These are phyloP conservation scores for Cladophialophora yegresii DNA, from an alignment of 2,329 filamentous ascomycete genomes.

Conservation along the genomic window DNA sequence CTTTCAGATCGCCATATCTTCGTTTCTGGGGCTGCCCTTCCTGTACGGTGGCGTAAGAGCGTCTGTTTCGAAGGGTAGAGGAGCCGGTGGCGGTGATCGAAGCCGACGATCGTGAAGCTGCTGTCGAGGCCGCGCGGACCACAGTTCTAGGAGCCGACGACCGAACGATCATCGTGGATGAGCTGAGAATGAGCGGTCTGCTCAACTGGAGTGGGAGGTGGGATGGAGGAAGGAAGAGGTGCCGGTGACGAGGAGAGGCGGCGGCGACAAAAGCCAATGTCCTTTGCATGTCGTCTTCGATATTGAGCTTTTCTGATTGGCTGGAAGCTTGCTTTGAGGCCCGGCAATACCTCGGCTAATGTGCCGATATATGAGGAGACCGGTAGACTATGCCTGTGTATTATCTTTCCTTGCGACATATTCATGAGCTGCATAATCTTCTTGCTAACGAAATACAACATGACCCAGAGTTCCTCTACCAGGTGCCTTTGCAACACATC, in stretches of 20 bases:
- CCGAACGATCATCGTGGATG: conserved; percentile 35
- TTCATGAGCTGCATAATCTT: neutral
- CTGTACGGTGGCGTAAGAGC: conserved; percentile 79
- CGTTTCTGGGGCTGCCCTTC: conserved; percentile 68
- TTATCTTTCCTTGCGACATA: neutral
- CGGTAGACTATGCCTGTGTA: neutral
- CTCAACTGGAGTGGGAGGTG: conserved; percentile 8
- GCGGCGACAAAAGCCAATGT: conserved; percentile 12
- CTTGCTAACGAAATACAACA: neutral
- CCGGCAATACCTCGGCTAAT: conserved; percentile 13
- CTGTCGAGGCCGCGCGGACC: conserved; percentile 35
- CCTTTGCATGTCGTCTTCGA: conserved; percentile 16
- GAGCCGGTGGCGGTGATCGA: conserved; percentile 35
- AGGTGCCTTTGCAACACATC: neutral
- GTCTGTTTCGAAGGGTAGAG: conserved; percentile 51
- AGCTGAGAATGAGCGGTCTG: conserved; percentile 1
- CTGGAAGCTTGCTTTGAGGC: conserved; percentile 3
- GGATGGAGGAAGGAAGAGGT: neutral
- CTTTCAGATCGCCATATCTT: conserved; percentile 82
- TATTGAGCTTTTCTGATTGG: conserved; percentile 26
- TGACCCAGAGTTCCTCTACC: neutral
- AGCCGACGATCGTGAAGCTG: conserved; percentile 52
- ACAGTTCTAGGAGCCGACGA: conserved; percentile 40
- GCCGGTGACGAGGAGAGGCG: neutral
- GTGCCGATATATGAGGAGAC: neutral